Evolutionary conservation across 2,329 filamentous ascomycete genomes (phyloP), one percentile per base, ranked within the genome.

Genomic region (Colletotrichum sp.): DNA sequence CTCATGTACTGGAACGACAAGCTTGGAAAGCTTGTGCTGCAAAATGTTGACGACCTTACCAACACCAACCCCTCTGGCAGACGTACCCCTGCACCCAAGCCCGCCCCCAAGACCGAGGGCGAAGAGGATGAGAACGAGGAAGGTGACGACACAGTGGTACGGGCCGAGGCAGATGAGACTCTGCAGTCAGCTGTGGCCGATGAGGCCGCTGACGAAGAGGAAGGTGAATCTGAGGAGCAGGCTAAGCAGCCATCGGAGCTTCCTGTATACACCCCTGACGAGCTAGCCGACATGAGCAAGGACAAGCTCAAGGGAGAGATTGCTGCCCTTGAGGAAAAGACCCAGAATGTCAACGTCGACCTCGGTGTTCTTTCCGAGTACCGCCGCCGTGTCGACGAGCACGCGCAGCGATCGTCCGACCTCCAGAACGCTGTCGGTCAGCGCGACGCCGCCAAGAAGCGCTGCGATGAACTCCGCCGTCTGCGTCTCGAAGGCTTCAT

Each of bases 401-500:
- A 98, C 82, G 92, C 93, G 18, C 90, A 93, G 10, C 93, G 96
- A 13, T 95, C 94, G n/a, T 93, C 93, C 1, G 97, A 99, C 82
- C 91, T 99, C 21, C 93, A 94, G 68, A 90, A 91, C 67, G 95
- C 96, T 5, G 92, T 99, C 7, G 85, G 89, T 18, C 90, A 93
- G 77, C 95, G 97, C 70, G 98, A 99, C 82, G 87, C 92, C 2
- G 96, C 95, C 79, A 99, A 99, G 90, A 95, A 95, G 83, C 94
- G 96, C 10, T 96, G 96, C 80, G 96, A 99, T 81, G 96, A 98
- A 79, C 92, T 99, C 68, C 94, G 97, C 15, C 94, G 95, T 16
- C 89, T 98, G 66, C 95, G 97, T 34, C 89, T 99, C 9, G 96
- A 98, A 80, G 96, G 97, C 43, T 99, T 99, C 90, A 99, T 99